These are phyloP conservation scores for Suhomyces ambrosiae DNA, from an alignment of 1,139 yeast species.

Conservation along the genomic window DNA sequence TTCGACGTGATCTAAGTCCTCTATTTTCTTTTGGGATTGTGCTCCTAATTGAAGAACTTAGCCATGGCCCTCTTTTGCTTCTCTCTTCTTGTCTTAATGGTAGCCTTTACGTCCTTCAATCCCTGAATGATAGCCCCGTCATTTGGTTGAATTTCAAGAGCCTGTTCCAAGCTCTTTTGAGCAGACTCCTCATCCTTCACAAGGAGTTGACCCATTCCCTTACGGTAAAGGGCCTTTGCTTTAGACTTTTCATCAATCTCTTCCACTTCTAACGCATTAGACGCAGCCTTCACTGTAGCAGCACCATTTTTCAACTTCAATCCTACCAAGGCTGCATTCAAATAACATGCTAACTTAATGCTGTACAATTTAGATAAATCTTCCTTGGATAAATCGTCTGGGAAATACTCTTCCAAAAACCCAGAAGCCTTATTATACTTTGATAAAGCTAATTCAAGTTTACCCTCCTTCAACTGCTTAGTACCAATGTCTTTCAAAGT, in stretches of 20 bases:
- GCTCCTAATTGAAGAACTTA: conserved; percentile 59
- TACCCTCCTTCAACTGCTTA: conserved; percentile 64
- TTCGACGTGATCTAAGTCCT: no score
- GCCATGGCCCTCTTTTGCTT: conserved; percentile 84
- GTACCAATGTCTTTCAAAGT: conserved; percentile 82
- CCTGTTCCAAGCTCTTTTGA: conserved; percentile 62
- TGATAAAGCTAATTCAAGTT: conserved; percentile 54
- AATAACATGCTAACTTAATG: conserved; percentile 61
- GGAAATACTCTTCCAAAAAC: conserved; percentile 72
- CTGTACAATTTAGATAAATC: conserved; percentile 50
- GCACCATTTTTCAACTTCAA: conserved; percentile 62
- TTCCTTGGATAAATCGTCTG: conserved; percentile 64
- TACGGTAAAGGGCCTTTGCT: conserved; percentile 85
- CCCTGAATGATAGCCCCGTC: conserved; percentile 78
- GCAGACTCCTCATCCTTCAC: conserved; percentile 76
- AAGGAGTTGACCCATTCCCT: conserved; percentile 72
- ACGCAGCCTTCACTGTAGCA: conserved; percentile 60
- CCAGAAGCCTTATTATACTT: conserved; percentile 74
- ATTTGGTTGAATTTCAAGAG: conserved; percentile 64
- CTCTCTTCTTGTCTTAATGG: conserved; percentile 56
- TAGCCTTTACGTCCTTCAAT: conserved; percentile 58
- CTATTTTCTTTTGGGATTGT: no score
- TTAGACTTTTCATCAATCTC: conserved; percentile 64
- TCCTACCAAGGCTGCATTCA: conserved; percentile 78
- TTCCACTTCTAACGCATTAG: conserved; percentile 66